Percentiles rank a stretch among this genome's conserved stretches.
Conservation (phyloP, 768 basidiomycete genomes). For the Xerocomus brunneocitrinus region DNA sequence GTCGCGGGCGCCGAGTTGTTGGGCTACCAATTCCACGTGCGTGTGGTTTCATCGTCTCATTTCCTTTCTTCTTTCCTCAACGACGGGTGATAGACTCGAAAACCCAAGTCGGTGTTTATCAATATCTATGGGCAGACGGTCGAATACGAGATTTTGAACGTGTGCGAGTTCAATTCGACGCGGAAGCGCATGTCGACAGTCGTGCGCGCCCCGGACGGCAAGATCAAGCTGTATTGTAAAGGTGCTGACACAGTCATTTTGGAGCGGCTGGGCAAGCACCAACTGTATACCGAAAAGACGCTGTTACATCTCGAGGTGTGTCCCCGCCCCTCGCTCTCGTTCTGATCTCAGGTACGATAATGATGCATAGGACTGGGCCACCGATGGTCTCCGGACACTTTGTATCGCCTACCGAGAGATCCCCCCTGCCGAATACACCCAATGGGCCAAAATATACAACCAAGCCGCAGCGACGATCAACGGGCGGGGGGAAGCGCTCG, state of each 20-base stretch:
- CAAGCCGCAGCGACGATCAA: constrained; percentile 94
- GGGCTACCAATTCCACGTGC: constrained; percentile 90
- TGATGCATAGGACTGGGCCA: constrained; percentile 77
- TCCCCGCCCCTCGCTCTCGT: not conserved
- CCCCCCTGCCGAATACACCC: constrained; percentile 81
- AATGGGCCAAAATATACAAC: constrained; percentile 86
- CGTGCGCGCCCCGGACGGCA: constrained; percentile 80
- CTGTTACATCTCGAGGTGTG: constrained; percentile 83
- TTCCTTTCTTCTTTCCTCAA: not conserved
- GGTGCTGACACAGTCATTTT: constrained; percentile 98
- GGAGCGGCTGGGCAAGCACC: constrained; percentile 83
- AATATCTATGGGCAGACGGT: constrained; percentile 64
- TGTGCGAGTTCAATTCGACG: constrained; percentile 98
- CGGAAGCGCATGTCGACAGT: constrained; percentile 98
- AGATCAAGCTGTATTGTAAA: constrained; percentile 93
- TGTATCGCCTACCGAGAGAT: constrained; percentile 94
- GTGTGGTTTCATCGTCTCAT: constrained; percentile 27
- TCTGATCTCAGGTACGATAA: not conserved
- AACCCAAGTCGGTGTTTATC: constrained; percentile 93
- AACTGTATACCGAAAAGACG: constrained; percentile 82
- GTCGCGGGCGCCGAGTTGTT: constrained; percentile 90
- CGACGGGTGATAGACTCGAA: constrained; percentile 62
- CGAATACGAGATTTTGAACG: constrained; percentile 90
- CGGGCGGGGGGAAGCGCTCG: constrained; percentile 91
- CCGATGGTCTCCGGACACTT: constrained; percentile 94